These are phyloP conservation scores for Xylaria sp. DNA, from an alignment of 2,329 filamentous ascomycete genomes.

Conservation along the genomic window DNA sequence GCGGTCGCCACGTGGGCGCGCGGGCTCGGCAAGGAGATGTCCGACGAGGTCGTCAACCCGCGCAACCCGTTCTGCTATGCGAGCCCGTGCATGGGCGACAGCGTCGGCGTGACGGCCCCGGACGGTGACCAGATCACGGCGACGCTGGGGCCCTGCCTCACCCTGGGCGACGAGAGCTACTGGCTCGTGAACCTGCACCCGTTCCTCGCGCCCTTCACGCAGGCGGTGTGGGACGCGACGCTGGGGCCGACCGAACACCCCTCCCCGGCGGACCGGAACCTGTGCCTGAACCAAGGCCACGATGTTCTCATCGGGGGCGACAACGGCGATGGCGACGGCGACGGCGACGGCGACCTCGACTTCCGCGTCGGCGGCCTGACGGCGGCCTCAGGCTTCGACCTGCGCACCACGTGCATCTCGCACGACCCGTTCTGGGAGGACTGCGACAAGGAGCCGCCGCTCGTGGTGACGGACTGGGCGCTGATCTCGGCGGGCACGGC, in stretches of 20 bases:
- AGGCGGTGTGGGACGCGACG: constrained; percentile 36
- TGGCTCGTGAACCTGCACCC: constrained; percentile 51
- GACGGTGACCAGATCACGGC: constrained; percentile 42
- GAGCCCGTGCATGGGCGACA: constrained; percentile 50
- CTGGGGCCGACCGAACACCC: constrained; percentile 44
- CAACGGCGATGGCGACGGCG: constrained; percentile 39
- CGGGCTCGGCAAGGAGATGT: constrained; percentile 41
- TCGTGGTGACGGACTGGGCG: constrained; percentile 49
- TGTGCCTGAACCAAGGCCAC: constrained; percentile 41
- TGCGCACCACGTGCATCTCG: constrained; percentile 47
- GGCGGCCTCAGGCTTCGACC: constrained; percentile 46
- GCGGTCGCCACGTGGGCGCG: constrained; percentile 46
- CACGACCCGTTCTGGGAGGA: constrained; percentile 51
- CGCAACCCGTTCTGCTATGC: constrained; percentile 48
- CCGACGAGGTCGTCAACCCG: constrained; percentile 45
- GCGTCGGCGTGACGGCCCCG: constrained; percentile 42
- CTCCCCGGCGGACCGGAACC: constrained; percentile 43
- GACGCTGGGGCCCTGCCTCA: constrained; percentile 46
- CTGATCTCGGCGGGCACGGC: constrained; percentile 41
- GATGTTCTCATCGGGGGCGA: constrained; percentile 38
- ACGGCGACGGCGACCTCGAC: constrained; percentile 21
- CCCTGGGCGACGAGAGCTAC: constrained; percentile 41
- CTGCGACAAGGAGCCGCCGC: constrained; percentile 42
- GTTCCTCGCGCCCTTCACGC: constrained; percentile 47
- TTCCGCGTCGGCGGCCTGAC: constrained; percentile 42